phyloP scores from a whole-genome alignment of 1,284 basidiomycete genomes.

The Chiua sp. region DNA sequence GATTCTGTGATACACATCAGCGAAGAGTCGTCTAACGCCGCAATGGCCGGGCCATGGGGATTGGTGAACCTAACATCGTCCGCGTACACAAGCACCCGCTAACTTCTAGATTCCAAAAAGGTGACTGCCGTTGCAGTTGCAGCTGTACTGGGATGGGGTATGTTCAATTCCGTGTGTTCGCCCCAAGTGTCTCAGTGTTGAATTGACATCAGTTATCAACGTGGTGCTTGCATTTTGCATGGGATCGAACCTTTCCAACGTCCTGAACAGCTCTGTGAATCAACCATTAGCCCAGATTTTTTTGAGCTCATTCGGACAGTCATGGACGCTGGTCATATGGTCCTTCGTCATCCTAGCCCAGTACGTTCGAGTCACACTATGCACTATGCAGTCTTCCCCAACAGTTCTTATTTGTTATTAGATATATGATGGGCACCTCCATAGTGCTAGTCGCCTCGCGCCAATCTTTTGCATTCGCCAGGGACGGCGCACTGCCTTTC shows the following conservation, averaged over 20 bases:
- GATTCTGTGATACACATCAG: constrained; percentile 54
- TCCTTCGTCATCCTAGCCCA: constrained; percentile 30
- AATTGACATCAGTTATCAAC: constrained; percentile 23
- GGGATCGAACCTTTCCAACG: constrained; percentile 42
- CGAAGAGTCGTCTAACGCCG: constrained; percentile 54
- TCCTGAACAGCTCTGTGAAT: constrained; percentile 43
- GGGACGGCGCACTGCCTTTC: constrained; percentile 35
- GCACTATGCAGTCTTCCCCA: no score
- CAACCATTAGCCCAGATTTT: constrained; percentile 46
- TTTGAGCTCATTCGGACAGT: constrained; percentile 35
- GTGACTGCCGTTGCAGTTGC: constrained; percentile 22
- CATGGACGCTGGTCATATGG: constrained; percentile 27
- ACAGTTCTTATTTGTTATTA: not conserved
- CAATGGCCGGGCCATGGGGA: constrained; percentile 48
- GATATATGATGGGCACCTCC: no score
- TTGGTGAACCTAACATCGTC: constrained; percentile 20
- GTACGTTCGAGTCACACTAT: no score
- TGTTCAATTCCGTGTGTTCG: constrained; percentile 1
- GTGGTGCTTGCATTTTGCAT: constrained; percentile 38
- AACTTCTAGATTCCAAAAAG: constrained; percentile 10
- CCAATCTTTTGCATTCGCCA: constrained; percentile 70
- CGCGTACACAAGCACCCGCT: not conserved
- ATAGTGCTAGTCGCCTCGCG: constrained; percentile 42
- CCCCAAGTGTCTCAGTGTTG: not conserved
- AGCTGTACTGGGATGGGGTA: constrained; percentile 31